Percentiles rank a stretch among this genome's conserved stretches.
These are phyloP conservation scores for Candida boidinii DNA, from an alignment of 805 yeast genomes.

Conservation along the genomic window DNA sequence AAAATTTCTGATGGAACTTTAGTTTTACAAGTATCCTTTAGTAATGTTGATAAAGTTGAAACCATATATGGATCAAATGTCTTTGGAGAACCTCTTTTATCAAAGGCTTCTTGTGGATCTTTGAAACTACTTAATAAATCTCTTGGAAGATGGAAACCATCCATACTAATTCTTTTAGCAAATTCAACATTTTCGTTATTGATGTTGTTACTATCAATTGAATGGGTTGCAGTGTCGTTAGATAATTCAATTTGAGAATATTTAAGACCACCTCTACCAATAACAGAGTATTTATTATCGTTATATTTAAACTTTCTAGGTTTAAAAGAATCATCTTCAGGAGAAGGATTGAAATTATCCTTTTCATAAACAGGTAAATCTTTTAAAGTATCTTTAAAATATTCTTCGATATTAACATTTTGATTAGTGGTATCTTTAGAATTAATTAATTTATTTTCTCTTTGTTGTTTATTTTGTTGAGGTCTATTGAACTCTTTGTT, in stretches of 20 bases:
- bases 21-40: neutral
- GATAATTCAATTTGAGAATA: no score
- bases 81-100: conserved; percentile 40
- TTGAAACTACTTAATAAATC: conserved; percentile 19
- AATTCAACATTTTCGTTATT: neutral
- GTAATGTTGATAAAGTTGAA: conserved; percentile 14
- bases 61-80: conserved; percentile 29
- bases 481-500: conserved; percentile 19
- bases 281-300: no score
- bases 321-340: no score
- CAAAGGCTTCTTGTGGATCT: conserved; percentile 29
- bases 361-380: no score
- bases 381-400: no score
- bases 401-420: conserved; percentile 4
- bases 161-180: conserved; percentile 2
- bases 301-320: no score
- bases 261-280: no score
- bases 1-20: neutral
- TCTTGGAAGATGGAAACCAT: conserved; percentile 34
- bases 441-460: neutral
- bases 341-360: no score
- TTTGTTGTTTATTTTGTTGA: conserved; percentile 1
- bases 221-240: no score
- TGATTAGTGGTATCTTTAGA: conserved; percentile 10
- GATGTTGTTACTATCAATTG: neutral